These are phyloP conservation scores for Arthrobotrys entomopaga DNA, from an alignment of 2,329 filamentous ascomycete species.

Conservation along the genomic window DNA sequence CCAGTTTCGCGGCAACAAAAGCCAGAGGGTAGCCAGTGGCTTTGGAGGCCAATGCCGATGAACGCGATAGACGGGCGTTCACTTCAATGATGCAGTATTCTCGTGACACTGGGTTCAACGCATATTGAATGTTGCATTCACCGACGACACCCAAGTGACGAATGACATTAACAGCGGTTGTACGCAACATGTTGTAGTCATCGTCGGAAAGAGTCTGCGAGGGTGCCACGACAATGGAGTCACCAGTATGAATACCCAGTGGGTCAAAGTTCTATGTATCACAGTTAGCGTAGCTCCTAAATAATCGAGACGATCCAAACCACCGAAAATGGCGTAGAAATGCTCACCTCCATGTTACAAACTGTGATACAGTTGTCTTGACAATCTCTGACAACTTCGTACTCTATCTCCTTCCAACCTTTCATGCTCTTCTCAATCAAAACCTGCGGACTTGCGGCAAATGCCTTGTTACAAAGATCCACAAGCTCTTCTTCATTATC, in stretches of 20 bases:
- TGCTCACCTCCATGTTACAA: conserved; percentile 86
- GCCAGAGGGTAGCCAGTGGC: conserved; percentile 95
- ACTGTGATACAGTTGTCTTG: conserved; percentile 99
- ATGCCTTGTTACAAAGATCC: conserved; percentile 91
- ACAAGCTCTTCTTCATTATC: conserved; percentile 83
- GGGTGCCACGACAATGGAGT: conserved; percentile 96
- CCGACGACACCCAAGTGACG: conserved; percentile 96
- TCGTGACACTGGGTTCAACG: conserved; percentile 89
- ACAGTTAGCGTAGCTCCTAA: conserved; percentile 5
- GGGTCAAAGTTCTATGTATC: conserved; percentile 88
- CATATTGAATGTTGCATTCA: conserved; percentile 99
- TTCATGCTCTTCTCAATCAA: conserved; percentile 99
- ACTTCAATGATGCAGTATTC: conserved; percentile 99
- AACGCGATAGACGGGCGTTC: conserved; percentile 94
- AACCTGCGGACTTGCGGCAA: conserved; percentile 93
- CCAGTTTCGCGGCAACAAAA: conserved; percentile 96
- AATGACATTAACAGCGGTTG: conserved; percentile 96
- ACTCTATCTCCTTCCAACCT: conserved; percentile 99
- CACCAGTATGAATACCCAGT: conserved; percentile 95
- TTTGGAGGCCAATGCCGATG: conserved; percentile 94
- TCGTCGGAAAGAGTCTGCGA: conserved; percentile 97
- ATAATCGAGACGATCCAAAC: too few relatives aligned
- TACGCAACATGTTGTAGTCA: conserved; percentile 99
- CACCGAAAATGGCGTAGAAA: not conserved
- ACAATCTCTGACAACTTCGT: conserved; percentile 94